Conservation (phyloP, 257 asterid genomes). For the Leonotis leonurus region DNA sequence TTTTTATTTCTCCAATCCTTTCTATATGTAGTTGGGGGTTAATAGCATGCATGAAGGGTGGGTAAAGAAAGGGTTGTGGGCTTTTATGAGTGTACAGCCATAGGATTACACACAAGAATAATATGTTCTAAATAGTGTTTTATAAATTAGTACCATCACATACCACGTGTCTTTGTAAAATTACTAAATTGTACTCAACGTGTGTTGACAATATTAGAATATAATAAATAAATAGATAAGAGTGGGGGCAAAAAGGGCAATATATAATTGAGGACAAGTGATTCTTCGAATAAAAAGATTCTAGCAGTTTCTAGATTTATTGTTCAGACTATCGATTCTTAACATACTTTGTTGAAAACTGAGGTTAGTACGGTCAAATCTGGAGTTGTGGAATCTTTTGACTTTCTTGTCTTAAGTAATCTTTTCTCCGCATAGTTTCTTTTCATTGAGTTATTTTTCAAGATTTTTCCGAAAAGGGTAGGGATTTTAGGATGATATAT, state of each 20-base stretch:
- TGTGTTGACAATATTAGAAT: neutral
- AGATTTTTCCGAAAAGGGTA: conserved; percentile 9
- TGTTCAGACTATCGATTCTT: conserved; percentile 38
- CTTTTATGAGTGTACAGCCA: conserved; percentile 20
- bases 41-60: conserved; percentile 19
- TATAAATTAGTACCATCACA: neutral
- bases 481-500: neutral
- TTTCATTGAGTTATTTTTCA: neutral
- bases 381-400: conserved; percentile 19
- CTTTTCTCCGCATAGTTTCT: neutral
- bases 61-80: conserved; percentile 6
- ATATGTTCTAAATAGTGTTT: neutral
- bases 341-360: conserved; percentile 21
- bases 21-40: neutral
- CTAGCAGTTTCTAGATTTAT: too few species aligned
- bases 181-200: too few species aligned
- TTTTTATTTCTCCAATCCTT: too few species aligned
- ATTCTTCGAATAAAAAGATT: too few species aligned
- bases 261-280: neutral
- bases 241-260: conserved; percentile 28
- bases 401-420: neutral
- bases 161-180: too few species aligned
- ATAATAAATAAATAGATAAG: neutral
- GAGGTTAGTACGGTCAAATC: conserved; percentile 1
- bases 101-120: neutral